Evolutionary conservation across 768 basidiomycete genomes (phyloP).

Genomic region (Serendipita indica): DNA sequence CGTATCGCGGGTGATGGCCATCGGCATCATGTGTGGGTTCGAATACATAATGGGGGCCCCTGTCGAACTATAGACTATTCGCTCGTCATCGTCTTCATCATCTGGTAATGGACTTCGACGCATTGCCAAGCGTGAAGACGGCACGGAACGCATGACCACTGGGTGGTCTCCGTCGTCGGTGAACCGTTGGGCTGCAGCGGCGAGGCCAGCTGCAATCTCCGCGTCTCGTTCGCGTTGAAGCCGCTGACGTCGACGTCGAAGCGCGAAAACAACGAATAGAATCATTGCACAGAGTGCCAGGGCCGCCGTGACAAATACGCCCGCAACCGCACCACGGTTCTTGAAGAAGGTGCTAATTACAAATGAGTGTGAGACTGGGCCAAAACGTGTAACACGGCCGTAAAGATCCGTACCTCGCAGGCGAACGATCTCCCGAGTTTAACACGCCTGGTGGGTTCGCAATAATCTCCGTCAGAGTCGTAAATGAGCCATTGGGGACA

Average conservation of each 20-base stretch:
- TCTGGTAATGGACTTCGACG: neutral
- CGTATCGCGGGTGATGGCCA: neutral
- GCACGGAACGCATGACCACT: neutral
- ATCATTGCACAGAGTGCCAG: conserved; percentile 40
- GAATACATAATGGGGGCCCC: neutral
- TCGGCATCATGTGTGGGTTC: neutral
- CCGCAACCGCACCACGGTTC: conserved; percentile 56
- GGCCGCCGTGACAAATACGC: conserved; percentile 61
- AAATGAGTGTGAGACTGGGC: neutral
- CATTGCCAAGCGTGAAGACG: neutral
- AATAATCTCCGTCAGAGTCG: conserved; percentile 46
- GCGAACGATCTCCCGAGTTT: conserved; percentile 27
- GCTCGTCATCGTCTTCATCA: neutral
- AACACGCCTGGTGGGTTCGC: conserved; percentile 59
- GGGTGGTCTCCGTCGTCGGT: conserved; percentile 4
- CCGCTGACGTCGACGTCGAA: conserved; percentile 29
- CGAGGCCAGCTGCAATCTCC: neutral
- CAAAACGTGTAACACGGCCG: conserved; percentile 4
- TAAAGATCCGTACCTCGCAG: conserved; percentile 15
- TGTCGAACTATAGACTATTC: neutral
- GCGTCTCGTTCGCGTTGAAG: neutral
- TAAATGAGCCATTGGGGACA: conserved; percentile 33
- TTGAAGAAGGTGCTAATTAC: conserved; percentile 44
- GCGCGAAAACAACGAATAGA: conserved; percentile 30
- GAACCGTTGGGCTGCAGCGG: neutral